A percentile compares a stretch with the other conserved stretches of the same genome.
phyloP scores from a whole-genome alignment of 1,284 basidiomycete species.

The Sanghuangporus baumii region DNA sequence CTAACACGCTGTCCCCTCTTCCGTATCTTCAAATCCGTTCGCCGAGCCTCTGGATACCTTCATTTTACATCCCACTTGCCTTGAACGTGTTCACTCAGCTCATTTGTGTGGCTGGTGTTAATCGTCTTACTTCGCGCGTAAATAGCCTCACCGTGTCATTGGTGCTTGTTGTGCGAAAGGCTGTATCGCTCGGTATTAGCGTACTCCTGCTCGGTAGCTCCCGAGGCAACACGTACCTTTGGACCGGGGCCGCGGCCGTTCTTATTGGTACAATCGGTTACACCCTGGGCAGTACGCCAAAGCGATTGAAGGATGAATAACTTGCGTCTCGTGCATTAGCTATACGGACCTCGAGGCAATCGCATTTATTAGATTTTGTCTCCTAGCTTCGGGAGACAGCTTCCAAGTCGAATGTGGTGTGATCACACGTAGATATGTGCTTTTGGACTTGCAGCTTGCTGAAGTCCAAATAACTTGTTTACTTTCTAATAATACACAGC shows the following conservation, averaged over 20 bases:
- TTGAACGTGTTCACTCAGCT: constrained; percentile 85
- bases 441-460: not conserved
- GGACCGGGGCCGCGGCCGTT: constrained; percentile 63
- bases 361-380: not conserved
- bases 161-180: constrained; percentile 86
- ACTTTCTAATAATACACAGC: not conserved
- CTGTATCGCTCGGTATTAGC: constrained; percentile 76
- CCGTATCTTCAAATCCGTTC: constrained; percentile 20
- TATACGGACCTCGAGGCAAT: not conserved
- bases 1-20: constrained; percentile 26
- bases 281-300: constrained; percentile 37
- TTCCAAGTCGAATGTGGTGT: too few species aligned
- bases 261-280: constrained; percentile 72
- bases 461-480: not conserved
- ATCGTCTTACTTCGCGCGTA: constrained; percentile 77
- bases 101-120: constrained; percentile 86
- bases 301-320: constrained; percentile 22
- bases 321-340: not conserved
- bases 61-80: constrained; percentile 59
- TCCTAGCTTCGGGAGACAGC: too few species aligned
- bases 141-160: constrained; percentile 83
- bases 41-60: constrained; percentile 42
- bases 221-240: constrained; percentile 41
- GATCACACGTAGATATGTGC: not conserved
- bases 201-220: constrained; percentile 42